A percentile compares a stretch with the other conserved stretches of the same genome.
phyloP scores from a whole-genome alignment of 257 asterid species.

The Solanum megistacrolobum region DNA sequence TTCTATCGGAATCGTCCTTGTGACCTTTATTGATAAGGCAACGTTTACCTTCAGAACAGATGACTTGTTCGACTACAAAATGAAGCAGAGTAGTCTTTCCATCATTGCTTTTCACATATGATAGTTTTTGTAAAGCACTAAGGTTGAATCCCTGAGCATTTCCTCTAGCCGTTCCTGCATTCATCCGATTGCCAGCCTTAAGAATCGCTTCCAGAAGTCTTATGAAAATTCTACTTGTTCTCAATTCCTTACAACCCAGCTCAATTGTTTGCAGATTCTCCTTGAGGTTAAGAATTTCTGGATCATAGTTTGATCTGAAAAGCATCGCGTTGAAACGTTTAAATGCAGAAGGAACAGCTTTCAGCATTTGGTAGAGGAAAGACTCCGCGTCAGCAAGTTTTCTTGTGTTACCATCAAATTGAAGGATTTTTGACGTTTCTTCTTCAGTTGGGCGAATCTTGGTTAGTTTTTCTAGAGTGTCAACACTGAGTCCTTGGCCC shows the following conservation, averaged over 20 bases:
- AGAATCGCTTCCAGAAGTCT: slow-evolving; percentile 82
- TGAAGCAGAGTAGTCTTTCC: slow-evolving; percentile 74
- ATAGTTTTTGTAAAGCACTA: slow-evolving; percentile 43
- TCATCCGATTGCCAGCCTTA: slow-evolving; percentile 78
- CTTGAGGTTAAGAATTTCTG: slow-evolving; percentile 59
- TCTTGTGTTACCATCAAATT: slow-evolving; percentile 47
- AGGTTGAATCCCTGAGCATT: slow-evolving; percentile 77
- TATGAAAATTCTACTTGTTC: slow-evolving; percentile 48
- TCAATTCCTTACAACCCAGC: slow-evolving; percentile 55
- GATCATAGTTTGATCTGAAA: slow-evolving; percentile 52
- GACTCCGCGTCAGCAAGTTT: slow-evolving; percentile 80
- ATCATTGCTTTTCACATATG: slow-evolving; percentile 64
- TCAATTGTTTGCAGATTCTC: slow-evolving; percentile 56
- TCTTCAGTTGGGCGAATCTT: slow-evolving; percentile 66
- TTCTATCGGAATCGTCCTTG: not conserved
- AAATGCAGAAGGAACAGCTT: slow-evolving; percentile 64
- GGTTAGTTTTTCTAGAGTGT: slow-evolving; percentile 64
- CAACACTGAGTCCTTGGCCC: slow-evolving; percentile 54
- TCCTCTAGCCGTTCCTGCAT: slow-evolving; percentile 77
- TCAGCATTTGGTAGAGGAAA: slow-evolving; percentile 61
- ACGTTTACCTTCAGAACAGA: slow-evolving; percentile 59
- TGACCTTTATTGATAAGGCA: not conserved
- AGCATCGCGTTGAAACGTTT: slow-evolving; percentile 60
- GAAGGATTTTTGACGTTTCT: slow-evolving; percentile 47
- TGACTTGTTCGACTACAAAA: slow-evolving; percentile 76